Evolutionary conservation across 2,329 filamentous ascomycete species (phyloP), one percentile per base, ranked within the genome.

Genomic region (Akanthomyces lecanii): DNA sequence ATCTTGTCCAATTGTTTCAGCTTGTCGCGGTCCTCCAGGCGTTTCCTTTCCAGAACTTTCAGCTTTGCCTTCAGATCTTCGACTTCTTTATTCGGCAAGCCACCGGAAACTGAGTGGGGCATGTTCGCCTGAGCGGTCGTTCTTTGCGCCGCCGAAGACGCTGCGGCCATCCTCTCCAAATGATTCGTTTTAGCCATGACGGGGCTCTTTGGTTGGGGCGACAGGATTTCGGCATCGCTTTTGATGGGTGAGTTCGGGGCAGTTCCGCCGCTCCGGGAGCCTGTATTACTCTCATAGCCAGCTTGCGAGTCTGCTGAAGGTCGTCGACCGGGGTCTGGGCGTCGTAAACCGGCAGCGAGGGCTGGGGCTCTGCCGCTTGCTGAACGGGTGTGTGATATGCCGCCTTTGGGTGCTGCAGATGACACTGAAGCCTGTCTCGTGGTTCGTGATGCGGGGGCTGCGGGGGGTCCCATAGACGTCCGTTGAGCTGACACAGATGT

Each of bases 1-100:
- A 93, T 77, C 67, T 89, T 87, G 63, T 96, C 90, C 54, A 97
- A 75, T 14, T 82, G 84, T 71, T 94, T 92, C 58, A 97, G 75
- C 71, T 91, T 91, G 69, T 97, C 93, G 23, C 92, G 85, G 70
- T 97, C 92, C 66, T 98, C 94, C 14, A 84, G 72, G 63, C 92
- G 82, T 74, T 97, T 96, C 69, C 94, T 91, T 73, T 99, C 93
- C 69, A 98, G 81, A 4, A 97, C 82, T 61, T 89, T 87, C 2
- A 98, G 78, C 73, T 97, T 97, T 0, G 91, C 88, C 72, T 97
- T 92, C 18, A 97, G 79, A 67, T 96, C 91, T 68, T 97, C 93
- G 23, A 94, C 86, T 70, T 96, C 90, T 66, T 89, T 82, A 25
- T 78, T 81, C 2, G 82, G 76, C 1, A 83, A 79, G 8, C 83